phyloP scores from a whole-genome alignment of 176 grass and related monocot species.

The Canna indica region DNA sequence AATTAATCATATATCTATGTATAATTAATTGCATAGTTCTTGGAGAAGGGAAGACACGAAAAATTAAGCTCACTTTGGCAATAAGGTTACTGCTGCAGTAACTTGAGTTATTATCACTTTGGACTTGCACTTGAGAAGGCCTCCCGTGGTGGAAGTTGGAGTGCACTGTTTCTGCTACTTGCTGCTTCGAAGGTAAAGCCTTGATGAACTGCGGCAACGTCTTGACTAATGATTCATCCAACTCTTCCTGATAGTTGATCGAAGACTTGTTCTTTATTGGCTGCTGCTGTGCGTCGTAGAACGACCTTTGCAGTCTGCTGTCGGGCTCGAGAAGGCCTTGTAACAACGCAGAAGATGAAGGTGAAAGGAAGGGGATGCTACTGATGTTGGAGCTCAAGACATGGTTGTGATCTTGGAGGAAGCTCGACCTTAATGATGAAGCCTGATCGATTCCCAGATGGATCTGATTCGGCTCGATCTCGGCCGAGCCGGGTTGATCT shows the following conservation, averaged over 20 bases:
- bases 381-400: not conserved
- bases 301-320: not conserved
- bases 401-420: not conserved
- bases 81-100: constrained; percentile 8
- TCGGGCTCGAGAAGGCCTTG: constrained; percentile 4
- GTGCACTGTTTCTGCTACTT: constrained; percentile 29
- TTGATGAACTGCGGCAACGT: constrained; percentile 14
- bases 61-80: not conserved
- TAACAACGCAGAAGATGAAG: not conserved
- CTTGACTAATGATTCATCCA: constrained; percentile 12
- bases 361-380: not conserved
- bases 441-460: too few species aligned
- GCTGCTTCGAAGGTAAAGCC: constrained; percentile 18
- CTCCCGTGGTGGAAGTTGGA: constrained; percentile 8
- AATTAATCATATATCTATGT: not conserved
- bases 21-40: not conserved
- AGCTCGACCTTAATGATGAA: too few species aligned
- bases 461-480: not conserved
- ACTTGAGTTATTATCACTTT: not conserved
- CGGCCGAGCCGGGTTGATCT: not conserved
- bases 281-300: not conserved
- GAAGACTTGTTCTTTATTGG: too few species aligned
- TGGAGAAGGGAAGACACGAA: not conserved
- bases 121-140: not conserved
- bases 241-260: constrained; percentile 21